Base-by-base conservation (phyloP, 2,329 filamentous ascomycete species). In the Talaromyces amestolkiae region DNA sequence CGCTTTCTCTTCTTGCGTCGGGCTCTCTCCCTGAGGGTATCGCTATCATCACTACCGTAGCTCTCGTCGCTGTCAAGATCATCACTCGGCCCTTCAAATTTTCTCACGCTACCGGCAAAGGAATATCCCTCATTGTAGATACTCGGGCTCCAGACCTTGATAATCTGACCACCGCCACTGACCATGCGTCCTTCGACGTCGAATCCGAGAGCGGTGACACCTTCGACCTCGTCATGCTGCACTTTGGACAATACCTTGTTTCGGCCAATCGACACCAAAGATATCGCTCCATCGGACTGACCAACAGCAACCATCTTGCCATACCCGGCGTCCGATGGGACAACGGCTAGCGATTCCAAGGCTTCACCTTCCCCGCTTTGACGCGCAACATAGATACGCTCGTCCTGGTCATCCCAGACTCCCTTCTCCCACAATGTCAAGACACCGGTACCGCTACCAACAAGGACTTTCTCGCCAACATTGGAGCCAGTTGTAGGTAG, bases 371-470 rank as follows among this genome's bases (percentile, higher is more conserved):
- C 89, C 19, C 83, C 85, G 10, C 82, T 79, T 24, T 79, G 81
- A 33, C 80, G 77, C 69, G 92, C 89, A 9, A 97, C 87, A 58
- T 91, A 87, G 72, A 97, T 91, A 61, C 93, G 86, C 79, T 96
- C 93, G 71, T 96, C 91, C 76, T 97, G 92, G 76, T 98, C 94
- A 73, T 96, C 93, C 94, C 95, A 98, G 0, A 91, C 87, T 0
- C 94, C 94, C 70, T 90, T 90, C 77, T 99, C 94, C 93, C 95
- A 99, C 7, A 98, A 81, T 4, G 93, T 97, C 68, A 98, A 77
- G 1, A 97, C 87, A 3, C 95, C 95, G 49, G 87, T 89, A 19
- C 87, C 89, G 31, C 91, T 92, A 41, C 91, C 90, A 0, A 93
- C 91, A 2, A 95, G 77, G 3, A 95, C 84, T 74, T 90, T 90